Evolutionary conservation across 805 yeast species (phyloP).

Genomic region (Zygotorulaspora florentina): DNA sequence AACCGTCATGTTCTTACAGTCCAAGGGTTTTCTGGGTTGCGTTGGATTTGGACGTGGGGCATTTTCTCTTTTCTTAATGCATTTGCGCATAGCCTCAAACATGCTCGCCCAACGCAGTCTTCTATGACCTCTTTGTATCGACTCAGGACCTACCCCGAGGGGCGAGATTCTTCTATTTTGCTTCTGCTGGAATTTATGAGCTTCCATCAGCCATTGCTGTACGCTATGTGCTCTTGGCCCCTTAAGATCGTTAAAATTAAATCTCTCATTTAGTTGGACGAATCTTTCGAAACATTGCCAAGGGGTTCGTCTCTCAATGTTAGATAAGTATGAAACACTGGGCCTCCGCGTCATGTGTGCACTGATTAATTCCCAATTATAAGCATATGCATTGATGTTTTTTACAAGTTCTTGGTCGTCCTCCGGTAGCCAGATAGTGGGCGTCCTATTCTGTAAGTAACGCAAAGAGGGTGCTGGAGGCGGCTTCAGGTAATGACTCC

Average conservation of each 20-base stretch:
- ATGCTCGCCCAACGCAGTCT: slow-evolving; percentile 93
- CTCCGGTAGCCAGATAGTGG: slow-evolving; percentile 94
- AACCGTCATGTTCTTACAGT: slow-evolving; percentile 46
- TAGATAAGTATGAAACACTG: slow-evolving; percentile 70
- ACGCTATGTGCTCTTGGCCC: slow-evolving; percentile 82
- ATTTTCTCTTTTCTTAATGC: slow-evolving; percentile 83
- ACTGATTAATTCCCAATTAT: slow-evolving; percentile 91
- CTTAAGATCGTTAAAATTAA: slow-evolving; percentile 79
- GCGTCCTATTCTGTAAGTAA: slow-evolving; percentile 77
- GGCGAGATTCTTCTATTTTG: slow-evolving; percentile 89
- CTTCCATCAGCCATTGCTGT: slow-evolving; percentile 87
- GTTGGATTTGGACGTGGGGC: slow-evolving; percentile 55
- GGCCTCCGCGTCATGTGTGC: slow-evolving; percentile 68
- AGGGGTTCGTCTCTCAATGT: slow-evolving; percentile 91
- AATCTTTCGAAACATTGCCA: slow-evolving; percentile 99
- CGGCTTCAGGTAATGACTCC: slow-evolving; percentile 67
- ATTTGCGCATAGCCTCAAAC: slow-evolving; percentile 91
- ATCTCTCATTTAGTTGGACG: slow-evolving; percentile 84
- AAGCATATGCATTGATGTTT: slow-evolving; percentile 78
- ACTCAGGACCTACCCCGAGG: slow-evolving; percentile 87
- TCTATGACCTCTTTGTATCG: slow-evolving; percentile 89
- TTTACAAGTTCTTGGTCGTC: slow-evolving; percentile 80
- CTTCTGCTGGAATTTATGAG: slow-evolving; percentile 81
- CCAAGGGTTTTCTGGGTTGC: slow-evolving; percentile 40
- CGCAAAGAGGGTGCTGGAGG: slow-evolving; percentile 87